These are phyloP conservation scores for Suillus sp. DNA, from an alignment of 768 basidiomycete genomes.

Conservation along the genomic window DNA sequence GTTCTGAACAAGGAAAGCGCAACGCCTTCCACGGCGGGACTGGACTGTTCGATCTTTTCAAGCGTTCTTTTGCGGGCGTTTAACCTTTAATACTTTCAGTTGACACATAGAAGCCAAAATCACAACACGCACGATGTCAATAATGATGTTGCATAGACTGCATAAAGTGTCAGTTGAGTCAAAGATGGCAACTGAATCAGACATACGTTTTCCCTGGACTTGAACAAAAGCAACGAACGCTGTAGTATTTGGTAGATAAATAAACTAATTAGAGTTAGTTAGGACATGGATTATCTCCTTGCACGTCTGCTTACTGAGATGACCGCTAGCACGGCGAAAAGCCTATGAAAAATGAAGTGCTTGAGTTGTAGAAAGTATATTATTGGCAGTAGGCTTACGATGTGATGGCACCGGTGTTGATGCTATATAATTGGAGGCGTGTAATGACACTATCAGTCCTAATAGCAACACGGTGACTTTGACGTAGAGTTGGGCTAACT, in stretches of 20 bases:
- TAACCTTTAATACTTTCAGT: background rate
- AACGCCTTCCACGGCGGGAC: background rate
- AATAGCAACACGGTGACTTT: background rate
- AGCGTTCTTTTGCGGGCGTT: conserved; percentile 9
- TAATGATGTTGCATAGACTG: conserved; percentile 23
- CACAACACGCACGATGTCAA: conserved; percentile 20
- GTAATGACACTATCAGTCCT: conserved; percentile 22
- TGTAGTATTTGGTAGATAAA: conserved; percentile 6
- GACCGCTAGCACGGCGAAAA: conserved; percentile 15
- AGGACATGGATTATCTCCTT: background rate
- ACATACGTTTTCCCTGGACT: conserved; percentile 20
- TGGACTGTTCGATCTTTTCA: background rate
- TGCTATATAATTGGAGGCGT: conserved; percentile 19
- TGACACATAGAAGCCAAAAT: background rate
- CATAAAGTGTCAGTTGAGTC: background rate
- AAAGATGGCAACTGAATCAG: background rate
- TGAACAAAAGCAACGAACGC: conserved; percentile 18
- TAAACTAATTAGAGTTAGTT: conserved; percentile 3
- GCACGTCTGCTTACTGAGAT: conserved; percentile 10
- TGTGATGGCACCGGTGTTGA: conserved; percentile 18
- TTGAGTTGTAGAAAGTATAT: background rate
- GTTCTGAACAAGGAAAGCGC: background rate
- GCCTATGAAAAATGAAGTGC: conserved; percentile 1
- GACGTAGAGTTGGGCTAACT: no score
- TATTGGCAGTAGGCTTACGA: conserved; percentile 12